Conservation (phyloP, 345 rosid species). For the Ceriops zippeliana region DNA sequence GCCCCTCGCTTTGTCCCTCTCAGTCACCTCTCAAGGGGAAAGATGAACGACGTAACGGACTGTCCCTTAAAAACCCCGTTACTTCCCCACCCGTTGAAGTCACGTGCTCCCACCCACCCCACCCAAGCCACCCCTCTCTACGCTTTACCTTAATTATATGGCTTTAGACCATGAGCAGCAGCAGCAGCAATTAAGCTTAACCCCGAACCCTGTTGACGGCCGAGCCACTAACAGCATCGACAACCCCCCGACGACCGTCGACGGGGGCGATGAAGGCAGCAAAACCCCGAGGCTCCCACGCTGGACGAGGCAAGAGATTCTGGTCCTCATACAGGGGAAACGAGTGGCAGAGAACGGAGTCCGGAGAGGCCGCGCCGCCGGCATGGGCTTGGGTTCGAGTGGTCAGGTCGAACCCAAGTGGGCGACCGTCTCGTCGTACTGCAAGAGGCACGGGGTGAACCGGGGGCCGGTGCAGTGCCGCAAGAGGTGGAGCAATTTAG, state of each 20-base stretch:
- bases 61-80: constrained; percentile 5
- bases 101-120: constrained; percentile 31
- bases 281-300: constrained; percentile 86
- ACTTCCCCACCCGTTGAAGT: not conserved
- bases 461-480: constrained; percentile 98
- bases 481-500: constrained; percentile 91
- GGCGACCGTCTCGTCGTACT: constrained; percentile 91
- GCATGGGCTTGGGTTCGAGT: constrained; percentile 53
- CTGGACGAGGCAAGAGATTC: constrained; percentile 96
- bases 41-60: constrained; percentile 47
- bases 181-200: constrained; percentile 14
- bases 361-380: constrained; percentile 67
- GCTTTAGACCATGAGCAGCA: constrained; percentile 11
- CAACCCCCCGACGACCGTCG: constrained; percentile 28
- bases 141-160: constrained; percentile 4
- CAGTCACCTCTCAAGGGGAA: constrained; percentile 3
- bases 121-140: not conserved
- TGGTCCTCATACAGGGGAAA: constrained; percentile 90
- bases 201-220: constrained; percentile 25
- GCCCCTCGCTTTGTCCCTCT: constrained; percentile 9
- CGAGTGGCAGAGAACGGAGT: constrained; percentile 83
- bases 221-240: constrained; percentile 40
- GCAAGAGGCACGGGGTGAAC: constrained; percentile 82
- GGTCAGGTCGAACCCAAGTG: constrained; percentile 85
- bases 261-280: constrained; percentile 53